These are phyloP conservation scores for Colletotrichum nymphaeae DNA, from an alignment of 2,329 filamentous ascomycete species.

Conservation along the genomic window DNA sequence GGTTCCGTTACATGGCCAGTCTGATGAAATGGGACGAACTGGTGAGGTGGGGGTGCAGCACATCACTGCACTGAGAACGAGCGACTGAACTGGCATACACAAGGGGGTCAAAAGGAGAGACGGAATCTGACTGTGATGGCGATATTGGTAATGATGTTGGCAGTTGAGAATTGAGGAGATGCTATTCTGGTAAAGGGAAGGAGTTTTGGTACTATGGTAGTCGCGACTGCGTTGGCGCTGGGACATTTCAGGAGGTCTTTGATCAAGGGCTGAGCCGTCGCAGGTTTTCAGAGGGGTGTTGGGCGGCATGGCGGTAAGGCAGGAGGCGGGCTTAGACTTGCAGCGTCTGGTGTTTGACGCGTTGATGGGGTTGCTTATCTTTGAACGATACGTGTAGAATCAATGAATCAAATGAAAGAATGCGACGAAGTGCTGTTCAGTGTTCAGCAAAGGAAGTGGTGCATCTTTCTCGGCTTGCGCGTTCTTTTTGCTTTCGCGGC, in stretches of 20 bases:
- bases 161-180: not conserved
- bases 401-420: not conserved
- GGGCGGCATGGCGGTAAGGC: too few species aligned
- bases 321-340: not conserved
- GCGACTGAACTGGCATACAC: not conserved
- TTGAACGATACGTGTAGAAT: too few species aligned
- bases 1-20: not conserved
- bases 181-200: not conserved
- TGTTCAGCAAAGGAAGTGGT: not conserved
- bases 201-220: too few species aligned
- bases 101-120: not conserved
- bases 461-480: not conserved
- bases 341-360: not conserved
- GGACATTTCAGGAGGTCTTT: not conserved
- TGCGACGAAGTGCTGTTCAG: not conserved
- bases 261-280: not conserved
- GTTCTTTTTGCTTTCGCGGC: not conserved
- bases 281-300: not conserved
- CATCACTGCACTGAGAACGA: not conserved
- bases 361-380: not conserved
- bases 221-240: not conserved
- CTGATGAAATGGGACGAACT: slow-evolving; percentile 17
- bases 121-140: too few species aligned
- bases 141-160: too few species aligned
- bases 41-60: not conserved